A percentile compares a stretch with the other conserved stretches of the same genome.
Evolutionary conservation across 1,284 basidiomycete genomes (phyloP).

Genomic region (Malassezia arunalokei): DNA sequence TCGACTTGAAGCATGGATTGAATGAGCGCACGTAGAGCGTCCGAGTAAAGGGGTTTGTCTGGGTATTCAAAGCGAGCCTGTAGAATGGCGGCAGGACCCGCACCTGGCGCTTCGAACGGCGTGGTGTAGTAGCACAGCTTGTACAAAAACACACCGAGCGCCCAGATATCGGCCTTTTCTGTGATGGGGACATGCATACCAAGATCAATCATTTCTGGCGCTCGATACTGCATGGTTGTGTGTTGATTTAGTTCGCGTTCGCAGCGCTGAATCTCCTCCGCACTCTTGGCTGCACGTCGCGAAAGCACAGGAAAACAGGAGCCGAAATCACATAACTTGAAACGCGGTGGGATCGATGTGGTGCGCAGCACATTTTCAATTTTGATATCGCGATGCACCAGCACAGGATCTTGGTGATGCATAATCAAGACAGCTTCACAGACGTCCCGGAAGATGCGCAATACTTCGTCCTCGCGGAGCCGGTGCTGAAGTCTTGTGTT

Average conservation of each 20-base stretch:
- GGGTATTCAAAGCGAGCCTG: slow-evolving; percentile 74
- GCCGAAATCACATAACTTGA: slow-evolving; percentile 97
- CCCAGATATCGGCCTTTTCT: slow-evolving; percentile 78
- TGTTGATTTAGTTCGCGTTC: slow-evolving; percentile 87
- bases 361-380: slow-evolving; percentile 77
- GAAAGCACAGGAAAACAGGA: slow-evolving; percentile 59
- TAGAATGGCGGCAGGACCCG: slow-evolving; percentile 85
- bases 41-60: slow-evolving; percentile 71
- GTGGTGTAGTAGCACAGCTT: slow-evolving; percentile 96
- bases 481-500: slow-evolving; percentile 87
- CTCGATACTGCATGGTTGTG: slow-evolving; percentile 85
- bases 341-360: slow-evolving; percentile 49
- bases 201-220: slow-evolving; percentile 95
- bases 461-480: slow-evolving; percentile 83
- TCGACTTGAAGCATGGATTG: slow-evolving; percentile 31
- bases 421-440: slow-evolving; percentile 51
- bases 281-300: slow-evolving; percentile 24
- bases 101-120: slow-evolving; percentile 62
- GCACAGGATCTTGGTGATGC: slow-evolving; percentile 78
- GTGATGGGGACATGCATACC: slow-evolving; percentile 70
- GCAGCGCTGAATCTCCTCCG: slow-evolving; percentile 57
- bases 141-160: slow-evolving; percentile 63
- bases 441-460: slow-evolving; percentile 67
- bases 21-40: slow-evolving; percentile 72
- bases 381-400: slow-evolving; percentile 94